A percentile compares a stretch with the other conserved stretches of the same genome.
Conservation (phyloP, 352 stramenopile genomes). For the Pythium periplocum region DNA sequence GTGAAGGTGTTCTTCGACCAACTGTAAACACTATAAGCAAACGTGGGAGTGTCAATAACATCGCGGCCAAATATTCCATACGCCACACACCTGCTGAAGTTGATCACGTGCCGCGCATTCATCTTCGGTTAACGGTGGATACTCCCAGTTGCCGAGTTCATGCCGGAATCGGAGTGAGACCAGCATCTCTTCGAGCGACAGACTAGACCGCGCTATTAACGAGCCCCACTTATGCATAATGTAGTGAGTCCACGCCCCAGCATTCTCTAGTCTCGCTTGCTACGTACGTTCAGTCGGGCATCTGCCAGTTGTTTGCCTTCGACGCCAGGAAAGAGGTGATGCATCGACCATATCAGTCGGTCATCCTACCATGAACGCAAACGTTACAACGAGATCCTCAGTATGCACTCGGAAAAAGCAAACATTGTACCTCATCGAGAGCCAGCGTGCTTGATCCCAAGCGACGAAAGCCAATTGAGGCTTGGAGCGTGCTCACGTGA, state of each 20-base stretch:
- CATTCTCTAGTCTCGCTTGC: too few relatives aligned
- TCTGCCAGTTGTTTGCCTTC: slow-evolving; percentile 41
- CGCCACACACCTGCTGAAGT: slow-evolving; percentile 28
- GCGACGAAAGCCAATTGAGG: slow-evolving; percentile 5
- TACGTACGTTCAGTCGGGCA: slow-evolving; percentile 43
- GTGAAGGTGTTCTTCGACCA: too few relatives aligned
- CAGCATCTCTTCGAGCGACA: slow-evolving; percentile 25
- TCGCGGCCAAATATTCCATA: neutral
- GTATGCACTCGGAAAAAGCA: neutral
- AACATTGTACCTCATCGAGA: slow-evolving; percentile 26
- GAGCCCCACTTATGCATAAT: slow-evolving; percentile 27
- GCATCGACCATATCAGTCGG: slow-evolving; percentile 9
- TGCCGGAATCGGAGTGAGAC: slow-evolving; percentile 33
- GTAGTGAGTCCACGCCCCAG: too few relatives aligned
- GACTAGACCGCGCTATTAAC: slow-evolving; percentile 42
- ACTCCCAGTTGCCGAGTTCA: slow-evolving; percentile 51
- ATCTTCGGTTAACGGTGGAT: slow-evolving; percentile 36
- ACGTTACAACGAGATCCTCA: neutral
- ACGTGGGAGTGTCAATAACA: neutral
- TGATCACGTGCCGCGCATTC: slow-evolving; percentile 24
- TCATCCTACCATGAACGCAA: slow-evolving; percentile 2
- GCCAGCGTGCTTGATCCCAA: slow-evolving; percentile 16
- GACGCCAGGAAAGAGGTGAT: slow-evolving; percentile 41
- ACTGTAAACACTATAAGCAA: neutral
- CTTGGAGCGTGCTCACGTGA: slow-evolving; percentile 34